phyloP scores from a whole-genome alignment of 78 protist species.

The Speleostelium caveatum region DNA sequence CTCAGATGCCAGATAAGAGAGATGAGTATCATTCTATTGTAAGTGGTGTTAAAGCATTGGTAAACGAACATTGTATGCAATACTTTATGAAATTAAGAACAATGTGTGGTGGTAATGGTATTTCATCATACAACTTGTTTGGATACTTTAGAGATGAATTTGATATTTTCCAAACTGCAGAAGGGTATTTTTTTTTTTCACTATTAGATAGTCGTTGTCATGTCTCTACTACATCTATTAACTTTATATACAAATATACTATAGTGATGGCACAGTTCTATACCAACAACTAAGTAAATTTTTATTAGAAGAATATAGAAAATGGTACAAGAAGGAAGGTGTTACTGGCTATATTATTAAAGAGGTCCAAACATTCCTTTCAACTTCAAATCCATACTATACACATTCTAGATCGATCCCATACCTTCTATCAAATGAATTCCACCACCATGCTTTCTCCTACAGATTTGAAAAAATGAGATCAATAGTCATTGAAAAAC shows the following conservation, averaged over 20 bases:
- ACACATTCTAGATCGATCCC: constrained; percentile 71
- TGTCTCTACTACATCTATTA: too few relatives aligned
- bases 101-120: constrained; percentile 74
- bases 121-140: constrained; percentile 37
- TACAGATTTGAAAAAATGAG: constrained; percentile 46
- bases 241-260: too few relatives aligned
- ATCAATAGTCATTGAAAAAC: constrained; percentile 43
- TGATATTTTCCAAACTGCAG: constrained; percentile 76
- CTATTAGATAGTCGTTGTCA: too few relatives aligned
- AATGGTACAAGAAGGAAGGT: constrained; percentile 77
- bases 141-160: constrained; percentile 44
- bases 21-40: constrained; percentile 41
- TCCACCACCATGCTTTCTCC: constrained; percentile 65
- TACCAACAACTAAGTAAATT: constrained; percentile 60
- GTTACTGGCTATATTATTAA: constrained; percentile 66
- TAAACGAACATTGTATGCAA: background rate
- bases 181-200: too few relatives aligned
- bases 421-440: constrained; percentile 55
- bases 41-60: constrained; percentile 60
- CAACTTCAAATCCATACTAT: constrained; percentile 56
- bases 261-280: constrained; percentile 67
- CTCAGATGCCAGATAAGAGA: background rate
- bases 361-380: constrained; percentile 65
- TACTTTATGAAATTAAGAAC: constrained; percentile 11
- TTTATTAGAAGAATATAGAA: constrained; percentile 42